Evolutionary conservation across 148 eudicot species (phyloP).

Genomic region (Cornus florida): DNA sequence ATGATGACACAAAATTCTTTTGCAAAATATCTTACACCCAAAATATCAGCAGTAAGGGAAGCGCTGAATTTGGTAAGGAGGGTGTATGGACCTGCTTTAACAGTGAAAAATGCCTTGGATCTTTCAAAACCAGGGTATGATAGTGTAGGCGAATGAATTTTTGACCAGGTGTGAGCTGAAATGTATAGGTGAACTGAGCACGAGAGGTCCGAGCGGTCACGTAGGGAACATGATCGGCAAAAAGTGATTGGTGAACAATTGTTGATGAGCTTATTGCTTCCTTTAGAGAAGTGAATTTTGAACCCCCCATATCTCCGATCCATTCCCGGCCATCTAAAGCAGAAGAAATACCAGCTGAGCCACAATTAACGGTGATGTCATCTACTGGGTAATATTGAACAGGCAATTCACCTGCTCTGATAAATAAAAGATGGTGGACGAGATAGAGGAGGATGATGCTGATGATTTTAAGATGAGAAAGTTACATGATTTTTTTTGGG

Average conservation of each 20-base stretch:
- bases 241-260: neutral
- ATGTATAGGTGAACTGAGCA: constrained; percentile 11
- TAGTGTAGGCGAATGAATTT: constrained; percentile 34
- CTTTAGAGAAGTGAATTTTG: neutral
- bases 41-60: constrained; percentile 19
- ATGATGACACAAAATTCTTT: constrained; percentile 26
- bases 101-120: constrained; percentile 22
- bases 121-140: constrained; percentile 20
- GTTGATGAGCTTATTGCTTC: neutral
- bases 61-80: constrained; percentile 47
- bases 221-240: constrained; percentile 16
- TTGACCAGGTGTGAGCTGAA: constrained; percentile 22
- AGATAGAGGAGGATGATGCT: no score
- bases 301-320: constrained; percentile 5
- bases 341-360: neutral
- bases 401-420: no score
- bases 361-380: constrained; percentile 18
- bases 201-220: constrained; percentile 9
- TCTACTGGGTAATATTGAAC: neutral
- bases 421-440: no score
- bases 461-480: no score
- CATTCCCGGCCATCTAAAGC: constrained; percentile 14
- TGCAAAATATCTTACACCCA: neutral
- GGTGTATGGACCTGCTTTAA: constrained; percentile 35
- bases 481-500: no score